Base-by-base conservation (phyloP, 225 moss, liverwort and hornwort species). In the Takakia lepidozioides region DNA sequence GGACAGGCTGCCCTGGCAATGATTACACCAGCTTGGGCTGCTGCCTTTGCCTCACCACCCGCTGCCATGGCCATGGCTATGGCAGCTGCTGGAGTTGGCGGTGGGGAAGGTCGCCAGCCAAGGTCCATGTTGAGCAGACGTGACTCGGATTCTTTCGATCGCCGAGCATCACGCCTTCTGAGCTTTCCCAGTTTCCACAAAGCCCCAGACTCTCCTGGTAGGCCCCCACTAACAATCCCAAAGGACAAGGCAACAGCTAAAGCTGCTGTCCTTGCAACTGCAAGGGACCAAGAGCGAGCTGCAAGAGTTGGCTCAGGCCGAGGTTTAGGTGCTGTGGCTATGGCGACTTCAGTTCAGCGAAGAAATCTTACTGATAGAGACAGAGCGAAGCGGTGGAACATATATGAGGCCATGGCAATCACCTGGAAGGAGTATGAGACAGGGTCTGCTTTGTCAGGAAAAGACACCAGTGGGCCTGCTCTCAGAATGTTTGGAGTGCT, bases 51-150 rank as follows among this genome's bases (percentile, higher is more conserved):
- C 46, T 98, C 95, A 29, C 95, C 95, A 60, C 85, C 95, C 49
- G 95, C 90, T 60, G 90, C 90, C 29, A 87, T 90, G 90, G 95
- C 95, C 21, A 69, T 98, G 29, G 95, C 90, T 19, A 91, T 90
- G 90, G 82, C 90, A 52, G 90, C 77, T 61, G 95, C 95, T 61
- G 95, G 95, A 57, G 95, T 90, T 30, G 85, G 90, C 64, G 90
- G 82, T 46, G 90, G 87, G 46, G 93, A 95, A 49, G 72, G 65
- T 49, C 56, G 63, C 20, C 64, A 63, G 51, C 84, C 49, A 76
- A 83, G 75, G 62, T n/a, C n/a, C n/a, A n/a, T n/a, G n/a, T n/a
- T n/a, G n/a, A n/a, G n/a, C n/a, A n/a, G n/a, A n/a, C 79, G 77
- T 25, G 84, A 81, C 22, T 52, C 70, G 29, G 52, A 63, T 32